Percentiles rank a stretch among this genome's conserved stretches.
phyloP scores from a whole-genome alignment of 495 filamentous ascomycete species.

The Hypomontagnella submonticulosa region DNA sequence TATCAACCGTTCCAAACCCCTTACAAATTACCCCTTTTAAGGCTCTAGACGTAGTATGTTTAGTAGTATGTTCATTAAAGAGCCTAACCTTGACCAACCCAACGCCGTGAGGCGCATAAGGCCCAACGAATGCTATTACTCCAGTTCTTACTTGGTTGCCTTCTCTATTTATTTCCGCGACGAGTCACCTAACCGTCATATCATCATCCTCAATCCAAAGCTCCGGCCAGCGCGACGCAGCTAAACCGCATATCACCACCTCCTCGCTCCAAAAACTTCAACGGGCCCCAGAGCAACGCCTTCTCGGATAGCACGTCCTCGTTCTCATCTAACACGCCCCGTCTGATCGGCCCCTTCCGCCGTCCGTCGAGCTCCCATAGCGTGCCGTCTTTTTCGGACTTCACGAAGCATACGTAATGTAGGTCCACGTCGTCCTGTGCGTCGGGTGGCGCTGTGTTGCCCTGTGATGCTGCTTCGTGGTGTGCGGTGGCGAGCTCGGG shows the following conservation, averaged over 20 bases:
- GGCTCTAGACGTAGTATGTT: background rate
- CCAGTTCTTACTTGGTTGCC: no score
- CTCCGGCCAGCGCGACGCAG: slow-evolving; percentile 73
- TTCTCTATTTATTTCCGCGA: background rate
- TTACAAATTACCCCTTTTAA: background rate
- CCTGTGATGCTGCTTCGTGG: slow-evolving; percentile 72
- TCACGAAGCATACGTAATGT: slow-evolving; percentile 90
- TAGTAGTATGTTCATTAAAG: slow-evolving; percentile 1
- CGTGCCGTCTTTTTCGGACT: slow-evolving; percentile 69
- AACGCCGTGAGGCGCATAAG: slow-evolving; percentile 14
- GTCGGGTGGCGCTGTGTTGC: slow-evolving; percentile 77
- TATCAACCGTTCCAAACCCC: slow-evolving; percentile 3
- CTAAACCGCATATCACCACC: slow-evolving; percentile 78
- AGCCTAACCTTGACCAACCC: background rate
- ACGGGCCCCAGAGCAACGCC: slow-evolving; percentile 69
- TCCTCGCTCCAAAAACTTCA: slow-evolving; percentile 73
- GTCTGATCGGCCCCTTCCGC: slow-evolving; percentile 73
- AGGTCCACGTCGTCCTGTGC: slow-evolving; percentile 75
- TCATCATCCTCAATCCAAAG: slow-evolving; percentile 64
- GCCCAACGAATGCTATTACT: background rate
- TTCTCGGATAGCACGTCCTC: slow-evolving; percentile 78
- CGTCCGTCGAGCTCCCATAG: slow-evolving; percentile 90
- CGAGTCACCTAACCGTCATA: background rate
- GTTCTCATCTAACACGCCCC: slow-evolving; percentile 62
- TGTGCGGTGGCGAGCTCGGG: slow-evolving; percentile 77